Evolutionary conservation across 1,284 basidiomycete genomes (phyloP).

Genomic region (Irpex sp.): DNA sequence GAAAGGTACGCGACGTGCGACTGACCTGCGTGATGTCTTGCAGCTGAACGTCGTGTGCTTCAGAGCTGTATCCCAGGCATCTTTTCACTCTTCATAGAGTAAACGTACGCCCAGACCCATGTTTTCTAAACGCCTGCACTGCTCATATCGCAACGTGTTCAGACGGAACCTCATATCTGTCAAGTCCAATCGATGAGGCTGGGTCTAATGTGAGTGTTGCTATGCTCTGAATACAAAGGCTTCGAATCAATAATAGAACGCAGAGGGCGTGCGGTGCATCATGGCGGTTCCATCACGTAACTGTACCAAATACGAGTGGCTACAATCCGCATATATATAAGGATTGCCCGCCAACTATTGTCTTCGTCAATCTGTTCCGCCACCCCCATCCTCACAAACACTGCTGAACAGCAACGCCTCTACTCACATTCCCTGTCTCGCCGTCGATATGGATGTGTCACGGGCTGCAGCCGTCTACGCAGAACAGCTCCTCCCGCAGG

Average conservation of each 20-base stretch:
- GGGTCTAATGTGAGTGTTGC: background rate
- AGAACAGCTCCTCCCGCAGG: slow-evolving; percentile 1
- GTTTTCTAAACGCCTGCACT: background rate
- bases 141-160: background rate
- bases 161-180: background rate
- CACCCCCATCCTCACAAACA: background rate
- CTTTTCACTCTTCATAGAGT: too few species aligned
- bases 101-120: too few species aligned
- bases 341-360: background rate
- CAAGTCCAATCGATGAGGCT: too few species aligned
- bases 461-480: slow-evolving; percentile 1
- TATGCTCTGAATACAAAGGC: background rate
- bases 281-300: background rate
- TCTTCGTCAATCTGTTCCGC: background rate
- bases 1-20: background rate
- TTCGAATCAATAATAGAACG: background rate
- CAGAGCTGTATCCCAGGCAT: too few species aligned
- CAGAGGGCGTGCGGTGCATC: background rate
- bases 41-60: background rate
- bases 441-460: background rate
- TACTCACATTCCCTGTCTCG: too few species aligned
- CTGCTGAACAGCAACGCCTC: background rate
- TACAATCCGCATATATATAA: background rate
- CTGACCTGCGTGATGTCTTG: background rate
- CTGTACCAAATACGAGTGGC: background rate